Percentiles rank a stretch among this genome's conserved stretches.
phyloP scores from a whole-genome alignment of 345 rosid genomes.

The Noccaea caerulescens region DNA sequence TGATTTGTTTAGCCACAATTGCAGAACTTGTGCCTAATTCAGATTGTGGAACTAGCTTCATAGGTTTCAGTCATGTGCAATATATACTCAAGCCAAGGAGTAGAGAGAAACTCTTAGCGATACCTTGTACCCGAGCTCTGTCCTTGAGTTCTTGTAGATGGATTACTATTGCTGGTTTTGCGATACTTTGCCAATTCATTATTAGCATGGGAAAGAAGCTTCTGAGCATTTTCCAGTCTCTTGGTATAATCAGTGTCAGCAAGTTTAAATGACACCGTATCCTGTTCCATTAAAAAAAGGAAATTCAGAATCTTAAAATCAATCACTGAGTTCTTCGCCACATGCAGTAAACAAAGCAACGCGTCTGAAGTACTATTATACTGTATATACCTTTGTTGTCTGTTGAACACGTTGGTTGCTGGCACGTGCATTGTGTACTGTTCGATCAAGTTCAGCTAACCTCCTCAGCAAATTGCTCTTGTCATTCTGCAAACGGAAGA shows the following conservation, averaged over 20 bases:
- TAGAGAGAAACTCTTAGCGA: slow-evolving; percentile 37
- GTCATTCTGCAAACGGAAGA: slow-evolving; percentile 57
- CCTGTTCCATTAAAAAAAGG: slow-evolving; percentile 44
- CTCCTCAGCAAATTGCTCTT: slow-evolving; percentile 70
- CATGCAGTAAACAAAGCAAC: slow-evolving; percentile 3
- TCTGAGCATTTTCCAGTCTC: slow-evolving; percentile 57
- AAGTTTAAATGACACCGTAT: slow-evolving; percentile 41
- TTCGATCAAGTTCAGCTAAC: slow-evolving; percentile 71
- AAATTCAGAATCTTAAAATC: slow-evolving; percentile 24
- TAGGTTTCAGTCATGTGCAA: slow-evolving; percentile 1
- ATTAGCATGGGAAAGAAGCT: slow-evolving; percentile 56
- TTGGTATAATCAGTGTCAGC: slow-evolving; percentile 50
- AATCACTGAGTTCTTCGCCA: slow-evolving; percentile 1
- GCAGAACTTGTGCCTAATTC: slow-evolving; percentile 1
- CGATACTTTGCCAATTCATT: slow-evolving; percentile 64
- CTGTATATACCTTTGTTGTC: slow-evolving; percentile 40
- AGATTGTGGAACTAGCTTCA: slow-evolving; percentile 16
- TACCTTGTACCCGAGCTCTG: slow-evolving; percentile 47
- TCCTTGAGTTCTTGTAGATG: slow-evolving; percentile 44
- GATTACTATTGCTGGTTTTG: slow-evolving; percentile 41
- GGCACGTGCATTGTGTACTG: slow-evolving; percentile 52
- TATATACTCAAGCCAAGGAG: slow-evolving; percentile 16
- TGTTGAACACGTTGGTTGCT: slow-evolving; percentile 49
- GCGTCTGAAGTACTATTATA: not conserved
- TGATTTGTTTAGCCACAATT: not conserved